Conservation (phyloP, 2,329 filamentous ascomycete species). For the Alternaria brassicae region DNA sequence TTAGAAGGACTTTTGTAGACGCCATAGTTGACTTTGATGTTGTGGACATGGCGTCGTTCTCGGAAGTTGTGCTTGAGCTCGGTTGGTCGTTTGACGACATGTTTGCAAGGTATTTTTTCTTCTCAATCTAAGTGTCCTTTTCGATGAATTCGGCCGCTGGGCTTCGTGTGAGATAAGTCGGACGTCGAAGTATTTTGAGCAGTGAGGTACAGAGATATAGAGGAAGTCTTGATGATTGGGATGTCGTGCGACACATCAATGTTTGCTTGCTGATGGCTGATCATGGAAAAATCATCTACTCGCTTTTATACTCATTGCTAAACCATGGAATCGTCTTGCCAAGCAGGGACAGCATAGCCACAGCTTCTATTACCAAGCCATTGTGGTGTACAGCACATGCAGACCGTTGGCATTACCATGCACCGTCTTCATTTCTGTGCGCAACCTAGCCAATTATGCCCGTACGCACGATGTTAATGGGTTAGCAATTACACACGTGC, state of each 20-base stretch:
- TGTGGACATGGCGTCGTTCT: constrained; percentile 27
- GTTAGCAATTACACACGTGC: not conserved
- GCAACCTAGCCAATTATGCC: not conserved
- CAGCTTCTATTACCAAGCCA: not conserved
- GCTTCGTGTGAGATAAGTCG: not conserved
- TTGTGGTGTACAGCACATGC: not conserved
- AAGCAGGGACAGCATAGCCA: not conserved
- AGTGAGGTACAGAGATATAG: not conserved
- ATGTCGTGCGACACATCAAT: not conserved
- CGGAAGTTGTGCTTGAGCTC: constrained; percentile 1
- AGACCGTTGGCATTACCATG: not conserved
- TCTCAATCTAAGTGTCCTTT: not conserved
- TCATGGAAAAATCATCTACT: not conserved
- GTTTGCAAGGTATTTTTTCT: not conserved
- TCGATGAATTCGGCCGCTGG: not conserved
- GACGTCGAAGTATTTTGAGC: not conserved
- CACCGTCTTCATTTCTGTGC: not conserved
- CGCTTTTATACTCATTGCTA: not conserved
- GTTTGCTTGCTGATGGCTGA: not conserved
- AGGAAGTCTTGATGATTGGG: not conserved
- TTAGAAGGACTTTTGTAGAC: constrained; percentile 33
- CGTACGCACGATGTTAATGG: not conserved
- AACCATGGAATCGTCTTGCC: not conserved
- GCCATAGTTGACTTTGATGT: constrained; percentile 34
- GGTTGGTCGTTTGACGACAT: constrained; percentile 9